Base-by-base conservation (phyloP, 2,329 filamentous ascomycete species). In the Pseudogymnoascus sp. region DNA sequence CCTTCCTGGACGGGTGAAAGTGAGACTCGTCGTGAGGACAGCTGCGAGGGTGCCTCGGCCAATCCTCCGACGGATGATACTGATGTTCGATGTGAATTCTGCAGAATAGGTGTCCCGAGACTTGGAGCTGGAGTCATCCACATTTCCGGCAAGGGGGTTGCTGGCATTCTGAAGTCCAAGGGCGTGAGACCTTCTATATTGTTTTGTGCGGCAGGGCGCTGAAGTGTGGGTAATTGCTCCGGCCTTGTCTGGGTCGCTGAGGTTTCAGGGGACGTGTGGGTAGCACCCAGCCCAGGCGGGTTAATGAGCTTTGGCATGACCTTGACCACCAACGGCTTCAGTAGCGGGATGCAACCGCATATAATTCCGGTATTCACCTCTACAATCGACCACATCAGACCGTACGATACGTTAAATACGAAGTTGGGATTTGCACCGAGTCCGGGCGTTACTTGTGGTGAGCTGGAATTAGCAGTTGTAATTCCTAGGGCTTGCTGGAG, bases 301-400 rank as follows among this genome's bases (percentile, higher is more conserved):
- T 11, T 22, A 8, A 66, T 61, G 11, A 67, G 22, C 8, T 19
- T 61, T 19, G 68, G 67, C 62, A 68, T 66, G 28, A 4, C 35
- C 19, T 52, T 38, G 65, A 89, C 82, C 60, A 92, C 86, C 11
- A 96, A 78, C 0, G 92, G 92, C 72, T 96, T 96, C 64, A 96
- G 77, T 0, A 89, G 92, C 11, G 92, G 92, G 9, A 96, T 89
- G 69, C 91, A 96, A 52, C 88, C 91, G 71, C 90, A 94, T 66
- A 90, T 87, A 69, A 96, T 91, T 22, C 90, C 92, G 1, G 94
- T 79, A 66, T 95, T 93, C 72, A 96, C 90, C 74, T 96, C 92
- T 62, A 96, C 85, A 12, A 87, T 89, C 14, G 89, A 92, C 92
- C 92, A 96, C 89, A 96, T 92, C 71, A 95, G 87, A 0, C 90